Conservation (phyloP, 2,329 filamentous ascomycete genomes). For the Stemphylium lycopersici region DNA sequence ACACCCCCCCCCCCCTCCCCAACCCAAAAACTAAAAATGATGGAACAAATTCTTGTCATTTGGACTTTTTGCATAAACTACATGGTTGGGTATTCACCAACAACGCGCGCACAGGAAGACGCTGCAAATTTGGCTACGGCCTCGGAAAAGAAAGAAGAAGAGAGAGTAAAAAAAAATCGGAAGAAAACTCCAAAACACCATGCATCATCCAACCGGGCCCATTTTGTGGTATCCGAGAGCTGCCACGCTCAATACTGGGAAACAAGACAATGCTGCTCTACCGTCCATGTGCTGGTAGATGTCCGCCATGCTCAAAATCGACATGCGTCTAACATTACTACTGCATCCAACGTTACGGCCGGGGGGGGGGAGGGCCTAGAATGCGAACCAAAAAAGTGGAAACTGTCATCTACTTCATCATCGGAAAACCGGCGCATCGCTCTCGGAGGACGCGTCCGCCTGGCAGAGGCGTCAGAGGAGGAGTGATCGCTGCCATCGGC, state of each 20-base stretch:
- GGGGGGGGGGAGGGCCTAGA: constrained; percentile 11
- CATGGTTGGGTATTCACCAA: constrained; percentile 31
- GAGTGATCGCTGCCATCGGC: constrained; percentile 41
- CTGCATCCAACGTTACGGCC: constrained; percentile 30
- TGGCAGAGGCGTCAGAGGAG: constrained; percentile 43
- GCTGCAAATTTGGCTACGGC: constrained; percentile 36
- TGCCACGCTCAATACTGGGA: constrained; percentile 27
- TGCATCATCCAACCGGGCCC: constrained; percentile 39
- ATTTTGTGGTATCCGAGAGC: constrained; percentile 42
- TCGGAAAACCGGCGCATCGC: constrained; percentile 38
- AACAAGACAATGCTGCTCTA: constrained; percentile 19
- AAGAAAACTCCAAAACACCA: constrained; percentile 36
- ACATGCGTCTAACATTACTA: constrained; percentile 47
- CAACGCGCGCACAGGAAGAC: constrained; percentile 26
- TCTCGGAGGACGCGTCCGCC: constrained; percentile 45
- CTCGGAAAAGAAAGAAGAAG: too few relatives aligned
- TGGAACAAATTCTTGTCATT: constrained; percentile 19
- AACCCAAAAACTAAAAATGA: not conserved
- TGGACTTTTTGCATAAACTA: constrained; percentile 46
- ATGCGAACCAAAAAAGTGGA: constrained; percentile 34
- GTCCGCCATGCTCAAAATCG: constrained; percentile 29
- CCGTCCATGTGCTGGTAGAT: constrained; percentile 26
- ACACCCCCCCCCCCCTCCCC: not conserved
- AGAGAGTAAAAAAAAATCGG: too few relatives aligned
- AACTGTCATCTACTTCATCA: constrained; percentile 34